Conservation (phyloP, 2,329 filamentous ascomycete species). For the Thielaviopsis euricoi region DNA sequence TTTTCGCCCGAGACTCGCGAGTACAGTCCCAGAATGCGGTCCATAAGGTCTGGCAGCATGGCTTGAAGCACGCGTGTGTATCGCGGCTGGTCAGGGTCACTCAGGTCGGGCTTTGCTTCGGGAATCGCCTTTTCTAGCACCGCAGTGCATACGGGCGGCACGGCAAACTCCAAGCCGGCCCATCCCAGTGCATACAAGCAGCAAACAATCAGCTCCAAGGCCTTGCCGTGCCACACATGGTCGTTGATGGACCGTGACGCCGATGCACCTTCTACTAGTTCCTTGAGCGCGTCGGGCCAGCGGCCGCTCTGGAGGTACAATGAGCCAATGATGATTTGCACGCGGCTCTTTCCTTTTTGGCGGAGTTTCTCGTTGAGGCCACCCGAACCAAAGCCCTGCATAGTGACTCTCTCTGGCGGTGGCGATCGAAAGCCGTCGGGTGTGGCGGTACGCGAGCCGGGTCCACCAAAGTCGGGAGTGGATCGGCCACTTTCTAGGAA, state of each 20-base stretch:
- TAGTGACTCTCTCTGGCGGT: conserved; percentile 41
- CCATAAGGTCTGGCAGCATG: conserved; percentile 56
- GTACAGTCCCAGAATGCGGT: conserved; percentile 60
- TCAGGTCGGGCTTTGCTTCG: conserved; percentile 18
- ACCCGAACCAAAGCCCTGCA: conserved; percentile 54
- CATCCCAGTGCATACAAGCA: conserved; percentile 73
- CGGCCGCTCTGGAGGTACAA: conserved; percentile 78
- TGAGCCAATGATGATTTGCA: conserved; percentile 65
- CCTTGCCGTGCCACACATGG: conserved; percentile 95
- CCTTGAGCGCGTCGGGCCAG: conserved; percentile 75
- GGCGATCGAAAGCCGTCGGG: conserved; percentile 31
- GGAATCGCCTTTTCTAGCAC: conserved; percentile 32
- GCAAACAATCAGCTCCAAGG: conserved; percentile 71
- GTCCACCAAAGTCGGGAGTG: conserved; percentile 19
- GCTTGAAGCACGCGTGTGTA: conserved; percentile 37
- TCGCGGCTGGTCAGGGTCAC: conserved; percentile 30
- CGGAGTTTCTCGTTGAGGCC: conserved; percentile 62
- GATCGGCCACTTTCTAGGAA: conserved; percentile 27
- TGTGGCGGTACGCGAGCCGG: conserved; percentile 22
- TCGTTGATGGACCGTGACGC: conserved; percentile 69
- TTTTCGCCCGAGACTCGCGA: conserved; percentile 53
- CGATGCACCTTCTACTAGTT: conserved; percentile 64
- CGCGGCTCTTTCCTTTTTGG: conserved; percentile 64
- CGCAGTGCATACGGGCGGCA: conserved; percentile 41
- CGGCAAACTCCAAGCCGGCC: conserved; percentile 66